A percentile compares a stretch with the other conserved stretches of the same genome.
phyloP scores from a whole-genome alignment of 768 basidiomycete species.

The Podaxis sp. region DNA sequence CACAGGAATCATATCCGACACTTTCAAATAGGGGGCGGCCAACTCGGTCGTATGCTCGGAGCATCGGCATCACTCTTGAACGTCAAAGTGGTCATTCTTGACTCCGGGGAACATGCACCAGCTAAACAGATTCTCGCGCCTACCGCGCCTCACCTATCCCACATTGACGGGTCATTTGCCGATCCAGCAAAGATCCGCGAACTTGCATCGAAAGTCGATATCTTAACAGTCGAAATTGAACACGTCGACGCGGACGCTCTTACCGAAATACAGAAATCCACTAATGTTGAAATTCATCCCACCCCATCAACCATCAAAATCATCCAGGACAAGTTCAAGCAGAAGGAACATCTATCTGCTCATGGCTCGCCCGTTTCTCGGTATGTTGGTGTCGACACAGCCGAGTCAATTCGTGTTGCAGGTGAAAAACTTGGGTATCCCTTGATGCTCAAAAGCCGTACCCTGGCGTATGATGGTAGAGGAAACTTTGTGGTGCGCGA shows the following conservation, averaged over 20 bases:
- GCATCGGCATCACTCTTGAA: conserved; percentile 87
- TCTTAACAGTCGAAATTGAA: conserved; percentile 96
- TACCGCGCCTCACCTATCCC: conserved; percentile 45
- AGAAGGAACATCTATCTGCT: conserved; percentile 80
- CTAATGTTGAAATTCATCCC: conserved; percentile 61
- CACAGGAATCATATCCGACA: conserved; percentile 12
- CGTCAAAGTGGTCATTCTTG: conserved; percentile 81
- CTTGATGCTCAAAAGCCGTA: conserved; percentile 95
- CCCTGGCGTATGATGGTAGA: conserved; percentile 92
- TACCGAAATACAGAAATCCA: conserved; percentile 49
- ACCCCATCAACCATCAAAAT: conserved; percentile 76
- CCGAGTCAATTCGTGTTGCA: conserved; percentile 51
- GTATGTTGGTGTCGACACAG: conserved; percentile 59
- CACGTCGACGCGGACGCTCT: conserved; percentile 85
- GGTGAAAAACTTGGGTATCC: conserved; percentile 72
- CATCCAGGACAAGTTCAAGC: conserved; percentile 84
- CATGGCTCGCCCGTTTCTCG: conserved; percentile 53
- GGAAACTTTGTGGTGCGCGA: conserved; percentile 83
- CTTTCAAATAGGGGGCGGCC: conserved; percentile 78
- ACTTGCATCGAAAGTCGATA: conserved; percentile 77
- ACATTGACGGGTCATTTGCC: conserved; percentile 89
- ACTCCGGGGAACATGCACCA: conserved; percentile 74
- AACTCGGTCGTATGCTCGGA: conserved; percentile 96
- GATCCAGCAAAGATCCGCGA: conserved; percentile 76
- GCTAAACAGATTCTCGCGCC: conserved; percentile 86